These are phyloP conservation scores for Backusella parvicylindrica DNA, from an alignment of 192 early-diverging fungal genomes.

Conservation along the genomic window DNA sequence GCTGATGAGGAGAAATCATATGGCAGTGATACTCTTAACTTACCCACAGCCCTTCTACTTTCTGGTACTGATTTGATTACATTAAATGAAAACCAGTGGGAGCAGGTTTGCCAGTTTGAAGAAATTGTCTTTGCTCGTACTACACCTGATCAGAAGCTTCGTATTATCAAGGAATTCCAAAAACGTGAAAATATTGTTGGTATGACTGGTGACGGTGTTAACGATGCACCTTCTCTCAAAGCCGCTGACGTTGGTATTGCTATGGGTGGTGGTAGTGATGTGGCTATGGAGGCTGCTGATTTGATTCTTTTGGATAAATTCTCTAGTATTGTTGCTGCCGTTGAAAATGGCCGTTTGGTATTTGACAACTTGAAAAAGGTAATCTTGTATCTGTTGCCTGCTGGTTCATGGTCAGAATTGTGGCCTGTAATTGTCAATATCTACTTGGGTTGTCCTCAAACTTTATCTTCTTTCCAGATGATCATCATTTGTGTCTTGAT, in stretches of 20 bases:
- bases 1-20: conserved; percentile 14
- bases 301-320: conserved; percentile 68
- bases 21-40: conserved; percentile 33
- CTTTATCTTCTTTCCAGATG: conserved; percentile 79
- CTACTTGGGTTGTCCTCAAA: conserved; percentile 78
- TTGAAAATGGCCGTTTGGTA: conserved; percentile 77
- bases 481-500: conserved; percentile 64
- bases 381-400: conserved; percentile 77
- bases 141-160: conserved; percentile 79
- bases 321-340: conserved; percentile 62
- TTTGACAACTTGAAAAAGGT: conserved; percentile 91
- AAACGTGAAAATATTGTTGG: conserved; percentile 68
- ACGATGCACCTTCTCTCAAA: conserved; percentile 90
- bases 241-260: conserved; percentile 86
- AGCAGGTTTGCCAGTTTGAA: conserved; percentile 59
- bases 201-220: conserved; percentile 91
- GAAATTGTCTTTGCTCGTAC: conserved; percentile 82
- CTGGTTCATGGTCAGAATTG: conserved; percentile 73
- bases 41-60: conserved; percentile 41
- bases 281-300: conserved; percentile 64
- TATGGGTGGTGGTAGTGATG: conserved; percentile 81
- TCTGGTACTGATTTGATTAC: conserved; percentile 62
- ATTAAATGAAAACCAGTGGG: conserved; percentile 67
- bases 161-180: conserved; percentile 76
- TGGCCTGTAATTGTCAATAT: conserved; percentile 74